A percentile compares a stretch with the other conserved stretches of the same genome.
These are phyloP conservation scores for Hypoxylon sp. DNA, from an alignment of 2,329 filamentous ascomycete species.

Conservation along the genomic window DNA sequence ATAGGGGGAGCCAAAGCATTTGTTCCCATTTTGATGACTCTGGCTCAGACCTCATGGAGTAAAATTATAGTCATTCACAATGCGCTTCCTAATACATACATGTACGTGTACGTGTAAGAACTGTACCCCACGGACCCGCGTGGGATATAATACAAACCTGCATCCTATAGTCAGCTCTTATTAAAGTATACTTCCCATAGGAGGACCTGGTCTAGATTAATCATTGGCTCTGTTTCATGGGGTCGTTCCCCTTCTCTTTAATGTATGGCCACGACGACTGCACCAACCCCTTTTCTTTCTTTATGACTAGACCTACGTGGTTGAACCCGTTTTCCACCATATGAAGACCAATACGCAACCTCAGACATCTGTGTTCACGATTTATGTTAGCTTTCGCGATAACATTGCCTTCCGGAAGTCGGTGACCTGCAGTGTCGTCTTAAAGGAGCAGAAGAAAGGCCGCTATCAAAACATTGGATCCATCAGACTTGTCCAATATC, in stretches of 20 bases:
- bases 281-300: not conserved
- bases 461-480: slow-evolving; percentile 6
- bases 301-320: not conserved
- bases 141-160: slow-evolving; percentile 22
- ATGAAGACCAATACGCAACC: too few relatives aligned
- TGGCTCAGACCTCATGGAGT: not conserved
- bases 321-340: not conserved
- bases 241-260: not conserved
- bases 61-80: not conserved
- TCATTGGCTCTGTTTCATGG: not conserved
- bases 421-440: not conserved
- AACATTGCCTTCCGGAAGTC: not conserved
- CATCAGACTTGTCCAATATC: not conserved
- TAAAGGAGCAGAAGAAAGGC: not conserved
- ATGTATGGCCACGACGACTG: not conserved
- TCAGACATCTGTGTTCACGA: not conserved
- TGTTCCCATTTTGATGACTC: not conserved
- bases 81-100: slow-evolving; percentile 1
- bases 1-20: not conserved
- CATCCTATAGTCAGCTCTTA: not conserved
- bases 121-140: slow-evolving; percentile 24
- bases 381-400: not conserved
- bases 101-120: slow-evolving; percentile 6
- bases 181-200: not conserved
- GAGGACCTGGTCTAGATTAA: not conserved